A percentile compares a stretch with the other conserved stretches of the same genome.
Evolutionary conservation across 441 rosid genomes (phyloP).

Genomic region (Gossypium laxum): DNA sequence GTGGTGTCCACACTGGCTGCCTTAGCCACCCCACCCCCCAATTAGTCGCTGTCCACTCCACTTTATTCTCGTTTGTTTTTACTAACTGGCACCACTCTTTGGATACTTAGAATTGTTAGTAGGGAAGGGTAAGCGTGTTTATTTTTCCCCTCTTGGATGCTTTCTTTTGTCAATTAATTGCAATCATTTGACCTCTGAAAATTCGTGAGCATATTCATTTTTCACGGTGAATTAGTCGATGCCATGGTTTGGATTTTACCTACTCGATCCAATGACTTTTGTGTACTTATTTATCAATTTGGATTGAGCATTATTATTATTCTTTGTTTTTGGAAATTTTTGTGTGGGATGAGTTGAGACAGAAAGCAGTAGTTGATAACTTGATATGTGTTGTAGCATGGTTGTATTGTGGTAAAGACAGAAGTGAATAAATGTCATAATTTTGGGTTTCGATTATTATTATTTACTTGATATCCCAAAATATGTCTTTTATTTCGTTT

Average conservation of each 20-base stretch:
- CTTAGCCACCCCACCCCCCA: conserved; percentile 8
- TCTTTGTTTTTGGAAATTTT: not conserved
- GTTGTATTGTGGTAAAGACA: too few species aligned
- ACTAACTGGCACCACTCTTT: conserved; percentile 23
- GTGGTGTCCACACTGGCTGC: not conserved
- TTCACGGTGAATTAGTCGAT: too few species aligned
- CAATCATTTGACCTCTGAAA: not conserved
- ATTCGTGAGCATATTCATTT: too few species aligned
- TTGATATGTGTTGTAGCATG: too few species aligned
- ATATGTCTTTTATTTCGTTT: not conserved
- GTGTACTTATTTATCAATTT: not conserved
- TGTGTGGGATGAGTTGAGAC: too few species aligned
- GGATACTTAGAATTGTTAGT: not conserved
- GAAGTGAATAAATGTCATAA: too few species aligned
- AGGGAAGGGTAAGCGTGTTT: not conserved
- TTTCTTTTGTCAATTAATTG: not conserved
- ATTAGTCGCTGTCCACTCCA: conserved; percentile 17
- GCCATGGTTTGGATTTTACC: too few species aligned
- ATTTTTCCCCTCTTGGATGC: not conserved
- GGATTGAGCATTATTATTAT: not conserved
- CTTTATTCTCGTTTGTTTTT: not conserved
- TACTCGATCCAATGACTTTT: not conserved
- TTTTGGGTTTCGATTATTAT: too few species aligned
- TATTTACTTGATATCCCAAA: not conserved
- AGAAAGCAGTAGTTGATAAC: too few species aligned